Evolutionary conservation across 108 stramenopile species (phyloP), one percentile per base, ranked within the genome.

Genomic region (Tribonema minus): DNA sequence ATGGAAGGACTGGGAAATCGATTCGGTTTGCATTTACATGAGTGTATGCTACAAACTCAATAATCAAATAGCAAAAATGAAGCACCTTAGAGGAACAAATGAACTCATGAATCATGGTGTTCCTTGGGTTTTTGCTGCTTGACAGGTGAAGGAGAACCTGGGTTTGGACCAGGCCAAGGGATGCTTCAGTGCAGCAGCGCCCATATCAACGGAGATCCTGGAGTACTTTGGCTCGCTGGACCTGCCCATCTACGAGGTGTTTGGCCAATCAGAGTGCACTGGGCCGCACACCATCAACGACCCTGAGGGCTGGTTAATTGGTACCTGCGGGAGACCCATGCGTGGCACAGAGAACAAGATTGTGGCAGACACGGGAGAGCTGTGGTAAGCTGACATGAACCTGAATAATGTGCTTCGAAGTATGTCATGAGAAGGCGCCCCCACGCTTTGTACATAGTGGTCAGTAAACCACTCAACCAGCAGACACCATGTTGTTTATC

Each of bases 251-350:
- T 58, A 67, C 40, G 91, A 80, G 62, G 28, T 90, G 28, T 91
- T 89, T 74, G 90, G 91, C 3, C 89, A 89, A 67, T 88, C 88
- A 25, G 90, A 91, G 71, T 90, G 89, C 79, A 89, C 90, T 9
- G 91, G 91, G 0, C 87, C 91, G 15, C 87, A 88, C 58, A 87
- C 90, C 15, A 60, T 67, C 60, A 88, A 86, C 73, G 54, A 68
- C 58, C 63, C 78, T 27, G 27, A 58, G 25, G 88, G 84, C 0
- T 89, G 87, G 86, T 68, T 77, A 38, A 82, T 86, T 33, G 86
- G 86, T 0, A 79, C 84, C 23, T 40, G 54, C 34, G 86, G 86
- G 6, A 82, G 85, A 1, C 85, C 85, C 12, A 81, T 85, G 66
- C n/a, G 31, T 72, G 84, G 84, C 1, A 77, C 82, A 1, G 82